These are phyloP conservation scores for Neurospora pannonica DNA, from an alignment of 495 filamentous ascomycete genomes.

Conservation along the genomic window DNA sequence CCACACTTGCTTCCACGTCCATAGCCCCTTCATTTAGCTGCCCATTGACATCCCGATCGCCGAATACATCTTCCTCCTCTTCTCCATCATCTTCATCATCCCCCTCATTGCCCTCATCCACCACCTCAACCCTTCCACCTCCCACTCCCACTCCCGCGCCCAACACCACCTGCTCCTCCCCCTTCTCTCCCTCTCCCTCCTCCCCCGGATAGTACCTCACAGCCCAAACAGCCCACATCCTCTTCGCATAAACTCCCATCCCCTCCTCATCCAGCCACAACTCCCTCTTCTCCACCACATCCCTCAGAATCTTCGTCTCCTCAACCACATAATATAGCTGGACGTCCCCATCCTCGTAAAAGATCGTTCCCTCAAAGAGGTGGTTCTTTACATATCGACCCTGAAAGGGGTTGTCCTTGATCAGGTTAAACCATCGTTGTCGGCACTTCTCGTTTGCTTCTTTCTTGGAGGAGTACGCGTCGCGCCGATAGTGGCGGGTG, in stretches of 20 bases:
- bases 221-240: constrained; percentile 13
- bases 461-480: neutral
- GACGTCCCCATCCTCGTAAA: neutral
- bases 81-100: neutral
- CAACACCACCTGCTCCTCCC: neutral
- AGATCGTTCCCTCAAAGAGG: no score
- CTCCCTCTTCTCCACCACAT: neutral
- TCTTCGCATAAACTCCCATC: constrained; percentile 1
- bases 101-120: neutral
- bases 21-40: neutral
- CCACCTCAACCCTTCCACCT: neutral
- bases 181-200: no score
- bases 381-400: no score
- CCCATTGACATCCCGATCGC: neutral
- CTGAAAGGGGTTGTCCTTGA: no score
- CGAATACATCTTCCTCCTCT: neutral
- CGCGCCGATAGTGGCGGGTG: no score
- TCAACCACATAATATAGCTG: constrained; percentile 3
- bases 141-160: neutral
- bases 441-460: neutral
- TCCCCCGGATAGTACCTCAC: neutral
- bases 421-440: no score
- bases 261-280: constrained; percentile 1
- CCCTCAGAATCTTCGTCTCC: neutral
- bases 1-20: neutral